These are phyloP conservation scores for Parmelia sp. DNA, from an alignment of 495 filamentous ascomycete species.

Conservation along the genomic window DNA sequence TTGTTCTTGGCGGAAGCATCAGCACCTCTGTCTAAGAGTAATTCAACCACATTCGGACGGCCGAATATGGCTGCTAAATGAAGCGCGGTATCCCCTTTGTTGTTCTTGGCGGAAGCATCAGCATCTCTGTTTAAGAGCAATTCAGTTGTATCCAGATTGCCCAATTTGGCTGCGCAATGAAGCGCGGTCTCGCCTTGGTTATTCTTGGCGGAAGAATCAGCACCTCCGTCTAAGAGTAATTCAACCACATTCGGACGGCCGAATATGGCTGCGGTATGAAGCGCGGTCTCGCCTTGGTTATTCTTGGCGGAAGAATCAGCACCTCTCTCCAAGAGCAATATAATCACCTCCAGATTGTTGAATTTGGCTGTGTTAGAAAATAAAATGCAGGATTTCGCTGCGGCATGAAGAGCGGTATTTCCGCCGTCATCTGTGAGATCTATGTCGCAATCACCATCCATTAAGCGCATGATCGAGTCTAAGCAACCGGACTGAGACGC, in stretches of 20 bases:
- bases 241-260: no score
- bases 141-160: neutral
- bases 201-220: no score
- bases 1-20: no score
- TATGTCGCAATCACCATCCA: neutral
- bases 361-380: no score
- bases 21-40: no score
- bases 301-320: neutral
- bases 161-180: neutral
- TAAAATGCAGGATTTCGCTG: no score
- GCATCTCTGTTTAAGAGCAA: neutral
- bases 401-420: neutral
- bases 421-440: neutral
- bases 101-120: neutral
- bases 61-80: no score
- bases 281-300: neutral
- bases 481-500: neutral
- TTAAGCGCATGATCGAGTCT: neutral
- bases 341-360: neutral
- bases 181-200: no score
- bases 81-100: neutral
- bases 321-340: neutral
- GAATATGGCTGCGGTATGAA: no score
- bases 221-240: no score
- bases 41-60: no score